Percentiles rank a stretch among this genome's conserved stretches.
Evolutionary conservation across 2,329 filamentous ascomycete genomes (phyloP).

Genomic region (Cytospora chrysosperma): DNA sequence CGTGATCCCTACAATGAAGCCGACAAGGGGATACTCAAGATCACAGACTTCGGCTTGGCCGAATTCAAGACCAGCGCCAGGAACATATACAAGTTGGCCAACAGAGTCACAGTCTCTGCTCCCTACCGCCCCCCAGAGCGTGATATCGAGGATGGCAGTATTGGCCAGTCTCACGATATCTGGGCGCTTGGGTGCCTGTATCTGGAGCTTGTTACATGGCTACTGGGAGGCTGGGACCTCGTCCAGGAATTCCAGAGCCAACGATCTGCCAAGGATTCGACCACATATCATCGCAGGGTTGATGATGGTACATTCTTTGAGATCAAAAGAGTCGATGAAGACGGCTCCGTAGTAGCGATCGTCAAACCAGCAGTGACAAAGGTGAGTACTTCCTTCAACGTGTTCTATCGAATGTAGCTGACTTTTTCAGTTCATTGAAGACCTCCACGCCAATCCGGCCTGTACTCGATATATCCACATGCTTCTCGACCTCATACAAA

Average conservation of each 20-base stretch:
- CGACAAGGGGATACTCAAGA: background rate
- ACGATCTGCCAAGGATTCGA: background rate
- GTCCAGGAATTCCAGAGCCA: background rate
- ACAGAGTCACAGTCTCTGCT: background rate
- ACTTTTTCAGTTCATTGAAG: background rate
- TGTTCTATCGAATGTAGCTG: too few relatives aligned
- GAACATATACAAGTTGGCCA: background rate
- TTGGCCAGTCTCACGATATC: conserved; percentile 9
- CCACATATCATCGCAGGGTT: background rate
- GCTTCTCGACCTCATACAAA: background rate
- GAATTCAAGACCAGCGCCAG: background rate
- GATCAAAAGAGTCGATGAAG: background rate
- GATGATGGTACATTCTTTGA: background rate
- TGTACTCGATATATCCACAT: background rate
- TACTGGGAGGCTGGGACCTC: background rate
- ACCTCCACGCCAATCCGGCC: background rate
- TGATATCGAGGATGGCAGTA: background rate
- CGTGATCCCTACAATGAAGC: too few relatives aligned
- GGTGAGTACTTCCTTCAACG: background rate
- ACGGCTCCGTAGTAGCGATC: background rate
- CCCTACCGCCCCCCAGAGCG: background rate
- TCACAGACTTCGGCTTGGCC: background rate
- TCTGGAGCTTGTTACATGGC: background rate
- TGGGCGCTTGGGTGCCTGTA: conserved; percentile 3
- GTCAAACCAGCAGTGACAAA: conserved; percentile 3